A percentile compares a stretch with the other conserved stretches of the same genome.
Evolutionary conservation across 129 eudicot genomes (phyloP).

Genomic region (Pittosporum tobira): DNA sequence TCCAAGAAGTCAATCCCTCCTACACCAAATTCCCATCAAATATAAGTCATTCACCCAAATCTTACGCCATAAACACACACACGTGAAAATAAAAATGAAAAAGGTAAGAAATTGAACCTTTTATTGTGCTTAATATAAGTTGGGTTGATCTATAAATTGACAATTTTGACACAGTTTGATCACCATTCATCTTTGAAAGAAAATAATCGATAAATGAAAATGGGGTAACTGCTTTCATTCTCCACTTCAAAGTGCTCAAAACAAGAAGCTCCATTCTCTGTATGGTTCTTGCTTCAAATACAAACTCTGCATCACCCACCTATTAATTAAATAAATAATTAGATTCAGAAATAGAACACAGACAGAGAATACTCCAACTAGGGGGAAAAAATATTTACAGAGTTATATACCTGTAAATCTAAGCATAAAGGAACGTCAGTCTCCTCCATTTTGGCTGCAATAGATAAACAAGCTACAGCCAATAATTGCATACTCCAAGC

Average conservation of each 20-base stretch:
- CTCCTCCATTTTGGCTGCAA: conserved; percentile 78
- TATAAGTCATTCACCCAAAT: too few relatives aligned
- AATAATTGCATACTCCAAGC: conserved; percentile 72
- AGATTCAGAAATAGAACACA: too few relatives aligned
- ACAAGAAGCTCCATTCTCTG: conserved; percentile 65
- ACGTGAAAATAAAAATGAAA: background rate
- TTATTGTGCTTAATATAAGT: conserved; percentile 40
- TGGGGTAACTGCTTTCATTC: conserved; percentile 69
- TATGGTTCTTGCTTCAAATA: too few relatives aligned
- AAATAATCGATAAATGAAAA: conserved; percentile 53
- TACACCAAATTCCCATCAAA: conserved; percentile 34
- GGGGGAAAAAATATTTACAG: too few relatives aligned
- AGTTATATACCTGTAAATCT: conserved; percentile 87
- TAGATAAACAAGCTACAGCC: conserved; percentile 53
- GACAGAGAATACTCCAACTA: too few relatives aligned
- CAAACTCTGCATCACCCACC: too few relatives aligned
- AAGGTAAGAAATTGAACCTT: conserved; percentile 29
- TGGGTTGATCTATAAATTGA: conserved; percentile 36
- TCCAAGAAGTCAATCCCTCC: conserved; percentile 77
- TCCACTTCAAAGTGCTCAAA: conserved; percentile 60
- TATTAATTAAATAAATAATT: too few relatives aligned
- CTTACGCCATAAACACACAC: background rate
- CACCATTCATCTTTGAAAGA: conserved; percentile 37
- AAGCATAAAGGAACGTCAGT: conserved; percentile 48
- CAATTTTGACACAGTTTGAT: conserved; percentile 29